A percentile compares a stretch with the other conserved stretches of the same genome.
Conservation (phyloP, 148 eudicot species). For the Arbutus unedo region DNA sequence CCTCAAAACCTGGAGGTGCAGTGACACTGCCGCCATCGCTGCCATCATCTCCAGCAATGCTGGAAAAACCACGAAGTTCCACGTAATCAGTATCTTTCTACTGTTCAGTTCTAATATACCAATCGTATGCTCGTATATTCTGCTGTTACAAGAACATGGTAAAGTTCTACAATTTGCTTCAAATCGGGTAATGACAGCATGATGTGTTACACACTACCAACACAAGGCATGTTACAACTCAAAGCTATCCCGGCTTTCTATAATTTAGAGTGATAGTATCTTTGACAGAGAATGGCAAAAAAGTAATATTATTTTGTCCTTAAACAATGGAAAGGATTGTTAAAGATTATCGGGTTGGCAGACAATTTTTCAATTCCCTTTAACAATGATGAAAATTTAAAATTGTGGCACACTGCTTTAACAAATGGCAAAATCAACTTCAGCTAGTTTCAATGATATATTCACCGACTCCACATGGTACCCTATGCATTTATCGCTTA, state of each 20-base stretch:
- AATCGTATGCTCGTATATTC: background rate
- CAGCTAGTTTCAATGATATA: background rate
- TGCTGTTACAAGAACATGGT: background rate
- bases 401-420: background rate
- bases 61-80: conserved; percentile 25
- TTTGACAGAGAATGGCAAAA: background rate
- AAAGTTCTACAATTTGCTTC: background rate
- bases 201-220: background rate
- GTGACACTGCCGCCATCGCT: conserved; percentile 20
- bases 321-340: background rate
- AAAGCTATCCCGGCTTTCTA: background rate
- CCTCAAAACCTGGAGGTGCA: conserved; percentile 29
- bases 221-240: background rate
- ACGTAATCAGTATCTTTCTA: background rate
- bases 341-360: background rate
- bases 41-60: conserved; percentile 24
- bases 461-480: background rate
- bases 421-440: background rate
- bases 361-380: background rate
- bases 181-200: background rate
- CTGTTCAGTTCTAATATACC: background rate
- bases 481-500: background rate
- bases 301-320: background rate
- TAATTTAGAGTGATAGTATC: background rate
- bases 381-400: background rate